A percentile compares a stretch with the other conserved stretches of the same genome.
phyloP scores from a whole-genome alignment of 2,329 filamentous ascomycete species.

The Emmonsiellopsis sp. region DNA sequence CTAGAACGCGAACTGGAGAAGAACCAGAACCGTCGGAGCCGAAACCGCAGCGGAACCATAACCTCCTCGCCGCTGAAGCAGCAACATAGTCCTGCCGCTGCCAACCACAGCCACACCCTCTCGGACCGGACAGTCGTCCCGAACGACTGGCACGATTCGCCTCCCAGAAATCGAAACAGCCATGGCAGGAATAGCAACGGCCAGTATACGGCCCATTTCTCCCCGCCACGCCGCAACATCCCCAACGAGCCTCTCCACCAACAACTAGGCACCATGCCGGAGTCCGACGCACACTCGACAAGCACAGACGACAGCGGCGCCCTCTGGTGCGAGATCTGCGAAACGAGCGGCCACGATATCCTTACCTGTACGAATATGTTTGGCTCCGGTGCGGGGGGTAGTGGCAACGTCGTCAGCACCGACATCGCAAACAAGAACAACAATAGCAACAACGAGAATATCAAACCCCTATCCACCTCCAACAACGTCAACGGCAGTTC shows the following conservation, averaged over 20 bases:
- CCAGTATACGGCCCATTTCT: slow-evolving; percentile 14
- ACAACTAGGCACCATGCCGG: slow-evolving; percentile 33
- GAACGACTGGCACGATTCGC: slow-evolving; percentile 30
- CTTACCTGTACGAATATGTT: slow-evolving; percentile 91
- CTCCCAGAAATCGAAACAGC: slow-evolving; percentile 13
- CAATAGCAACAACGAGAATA: slow-evolving; percentile 8
- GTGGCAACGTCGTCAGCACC: slow-evolving; percentile 5
- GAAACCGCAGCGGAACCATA: slow-evolving; percentile 28
- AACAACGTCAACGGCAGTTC: not conserved
- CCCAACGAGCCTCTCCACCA: slow-evolving; percentile 20
- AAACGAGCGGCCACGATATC: slow-evolving; percentile 85
- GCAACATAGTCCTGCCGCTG: slow-evolving; percentile 19
- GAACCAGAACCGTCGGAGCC: slow-evolving; percentile 17
- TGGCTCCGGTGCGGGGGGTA: slow-evolving; percentile 30
- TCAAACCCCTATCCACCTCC: not conserved
- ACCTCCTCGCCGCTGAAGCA: slow-evolving; percentile 24
- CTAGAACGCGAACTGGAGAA: slow-evolving; percentile 67
- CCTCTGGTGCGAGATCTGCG: slow-evolving; percentile 93
- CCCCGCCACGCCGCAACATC: slow-evolving; percentile 16
- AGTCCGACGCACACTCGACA: slow-evolving; percentile 42
- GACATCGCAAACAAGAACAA: slow-evolving; percentile 12
- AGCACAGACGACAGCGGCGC: slow-evolving; percentile 62
- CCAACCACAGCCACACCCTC: slow-evolving; percentile 30
- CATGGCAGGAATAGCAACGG: slow-evolving; percentile 5
- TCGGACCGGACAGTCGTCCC: slow-evolving; percentile 37